Evolutionary conservation across 2,329 filamentous ascomycete species (phyloP).

Genomic region (Talaromyces marneffei): DNA sequence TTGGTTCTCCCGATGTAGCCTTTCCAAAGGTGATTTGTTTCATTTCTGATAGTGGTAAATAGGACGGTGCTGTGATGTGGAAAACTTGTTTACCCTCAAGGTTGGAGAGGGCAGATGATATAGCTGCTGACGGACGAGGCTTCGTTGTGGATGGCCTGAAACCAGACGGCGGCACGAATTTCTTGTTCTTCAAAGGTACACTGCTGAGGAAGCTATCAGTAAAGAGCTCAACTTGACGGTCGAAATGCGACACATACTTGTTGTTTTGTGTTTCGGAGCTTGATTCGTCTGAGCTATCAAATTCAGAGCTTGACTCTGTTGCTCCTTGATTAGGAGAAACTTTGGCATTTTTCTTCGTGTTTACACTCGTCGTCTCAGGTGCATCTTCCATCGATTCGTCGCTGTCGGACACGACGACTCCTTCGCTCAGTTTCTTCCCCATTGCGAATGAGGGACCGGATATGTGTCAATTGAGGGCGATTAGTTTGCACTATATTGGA

Average conservation of each 20-base stretch:
- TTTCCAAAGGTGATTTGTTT: slow-evolving; percentile 41
- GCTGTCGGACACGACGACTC: slow-evolving; percentile 21
- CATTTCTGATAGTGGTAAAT: slow-evolving; percentile 40
- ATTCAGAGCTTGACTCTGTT: slow-evolving; percentile 18
- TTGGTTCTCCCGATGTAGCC: slow-evolving; percentile 36
- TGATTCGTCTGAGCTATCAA: slow-evolving; percentile 7
- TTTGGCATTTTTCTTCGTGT: neutral
- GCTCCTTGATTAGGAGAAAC: neutral
- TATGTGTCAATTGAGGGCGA: neutral
- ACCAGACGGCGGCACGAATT: slow-evolving; percentile 40
- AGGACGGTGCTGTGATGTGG: slow-evolving; percentile 44
- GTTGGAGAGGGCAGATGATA: slow-evolving; percentile 31
- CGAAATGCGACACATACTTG: slow-evolving; percentile 16
- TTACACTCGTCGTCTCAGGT: slow-evolving; percentile 17
- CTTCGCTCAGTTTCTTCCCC: slow-evolving; percentile 21
- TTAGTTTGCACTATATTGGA: neutral
- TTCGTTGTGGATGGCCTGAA: slow-evolving; percentile 36
- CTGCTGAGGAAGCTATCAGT: neutral
- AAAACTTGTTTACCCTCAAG: slow-evolving; percentile 43
- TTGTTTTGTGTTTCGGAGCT: slow-evolving; percentile 6
- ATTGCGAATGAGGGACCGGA: neutral
- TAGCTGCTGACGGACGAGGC: slow-evolving; percentile 27
- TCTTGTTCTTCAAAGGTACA: slow-evolving; percentile 11
- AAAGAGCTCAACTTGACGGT: neutral
- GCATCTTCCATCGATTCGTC: slow-evolving; percentile 22